Evolutionary conservation across 2,329 filamentous ascomycete species (phyloP).

Genomic region (Colletotrichum sublineola): DNA sequence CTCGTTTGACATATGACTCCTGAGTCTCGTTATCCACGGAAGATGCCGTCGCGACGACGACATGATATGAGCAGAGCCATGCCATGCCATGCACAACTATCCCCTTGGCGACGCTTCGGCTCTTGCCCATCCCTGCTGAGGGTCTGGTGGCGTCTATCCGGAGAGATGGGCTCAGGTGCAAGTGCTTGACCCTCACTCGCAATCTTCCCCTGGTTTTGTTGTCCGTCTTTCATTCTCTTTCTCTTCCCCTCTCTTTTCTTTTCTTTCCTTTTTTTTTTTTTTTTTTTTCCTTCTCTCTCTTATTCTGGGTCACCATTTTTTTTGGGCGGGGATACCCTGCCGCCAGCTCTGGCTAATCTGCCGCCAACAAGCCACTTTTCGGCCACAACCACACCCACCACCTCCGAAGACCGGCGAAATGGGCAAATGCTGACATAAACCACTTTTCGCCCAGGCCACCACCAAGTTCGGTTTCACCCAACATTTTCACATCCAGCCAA

Average conservation of each 20-base stretch:
- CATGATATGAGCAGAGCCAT: neutral
- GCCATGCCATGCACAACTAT: conserved; percentile 5
- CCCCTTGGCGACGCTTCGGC: conserved; percentile 4
- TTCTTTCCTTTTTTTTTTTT: neutral
- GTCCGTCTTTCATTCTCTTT: neutral
- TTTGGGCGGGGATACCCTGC: too few species aligned
- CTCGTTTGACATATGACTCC: conserved; percentile 13
- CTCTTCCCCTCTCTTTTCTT: neutral
- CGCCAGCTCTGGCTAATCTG: too few species aligned
- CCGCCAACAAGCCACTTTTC: too few species aligned
- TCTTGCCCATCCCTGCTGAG: conserved; percentile 19
- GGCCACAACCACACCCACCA: too few species aligned
- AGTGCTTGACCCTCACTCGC: neutral
- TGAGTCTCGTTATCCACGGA: conserved; percentile 18
- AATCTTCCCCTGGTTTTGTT: neutral
- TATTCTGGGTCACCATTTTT: neutral
- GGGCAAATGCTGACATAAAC: too few species aligned
- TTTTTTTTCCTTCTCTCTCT: neutral
- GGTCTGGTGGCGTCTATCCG: neutral
- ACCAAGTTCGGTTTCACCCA: too few species aligned
- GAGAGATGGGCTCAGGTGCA: neutral
- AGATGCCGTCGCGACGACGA: conserved; percentile 17
- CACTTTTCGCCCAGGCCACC: too few species aligned
- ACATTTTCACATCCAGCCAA: too few species aligned
- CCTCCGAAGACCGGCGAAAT: too few species aligned